These are phyloP conservation scores for Rosa lucieae DNA, from an alignment of 306 rosid species.

Conservation along the genomic window DNA sequence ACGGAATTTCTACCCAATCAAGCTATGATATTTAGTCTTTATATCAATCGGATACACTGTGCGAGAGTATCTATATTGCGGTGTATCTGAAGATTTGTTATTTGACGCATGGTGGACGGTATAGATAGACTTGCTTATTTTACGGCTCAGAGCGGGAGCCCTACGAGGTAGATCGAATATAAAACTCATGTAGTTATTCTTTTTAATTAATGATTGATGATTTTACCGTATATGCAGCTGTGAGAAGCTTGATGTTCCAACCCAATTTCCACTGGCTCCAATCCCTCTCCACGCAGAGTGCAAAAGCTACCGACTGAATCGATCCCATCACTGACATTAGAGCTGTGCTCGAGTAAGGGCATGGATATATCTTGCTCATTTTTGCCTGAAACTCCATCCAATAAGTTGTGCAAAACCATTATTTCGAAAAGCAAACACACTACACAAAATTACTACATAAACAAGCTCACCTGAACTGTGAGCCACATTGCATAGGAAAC, in stretches of 20 bases:
- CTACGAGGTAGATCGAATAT: too few species aligned
- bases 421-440: not conserved
- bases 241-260: not conserved
- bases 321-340: slow-evolving; percentile 50
- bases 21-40: too few species aligned
- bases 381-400: slow-evolving; percentile 34
- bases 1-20: too few species aligned
- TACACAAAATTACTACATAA: too few species aligned
- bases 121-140: too few species aligned
- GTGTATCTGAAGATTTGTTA: too few species aligned
- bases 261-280: not conserved
- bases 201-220: not conserved
- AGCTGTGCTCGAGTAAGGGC: slow-evolving; percentile 47
- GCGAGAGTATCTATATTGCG: too few species aligned
- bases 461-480: slow-evolving; percentile 27
- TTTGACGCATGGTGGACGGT: too few species aligned
- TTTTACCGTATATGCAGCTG: not conserved
- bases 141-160: too few species aligned
- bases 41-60: too few species aligned
- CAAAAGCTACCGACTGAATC: slow-evolving; percentile 20
- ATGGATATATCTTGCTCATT: slow-evolving; percentile 53
- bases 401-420: not conserved
- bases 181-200: too few species aligned
- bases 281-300: not conserved
- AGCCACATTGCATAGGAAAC: slow-evolving; percentile 30